Percentiles rank a stretch among this genome's conserved stretches.
phyloP scores from a whole-genome alignment of 192 early-diverging fungal species.

The Geranomyces michiganensis region DNA sequence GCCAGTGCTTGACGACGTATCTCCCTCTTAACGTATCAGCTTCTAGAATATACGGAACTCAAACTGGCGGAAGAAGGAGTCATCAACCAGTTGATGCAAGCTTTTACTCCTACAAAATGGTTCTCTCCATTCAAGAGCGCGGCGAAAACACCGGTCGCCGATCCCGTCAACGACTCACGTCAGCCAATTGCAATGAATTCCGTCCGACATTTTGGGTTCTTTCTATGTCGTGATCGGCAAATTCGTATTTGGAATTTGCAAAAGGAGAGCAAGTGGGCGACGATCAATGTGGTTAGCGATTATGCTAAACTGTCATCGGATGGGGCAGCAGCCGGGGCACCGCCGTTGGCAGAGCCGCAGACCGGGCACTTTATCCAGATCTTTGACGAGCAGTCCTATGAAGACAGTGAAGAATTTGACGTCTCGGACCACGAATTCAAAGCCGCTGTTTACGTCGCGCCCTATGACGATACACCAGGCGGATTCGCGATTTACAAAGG shows the following conservation, averaged over 20 bases:
- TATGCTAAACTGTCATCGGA: neutral
- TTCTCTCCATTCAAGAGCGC: constrained; percentile 25
- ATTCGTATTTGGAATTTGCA: constrained; percentile 32
- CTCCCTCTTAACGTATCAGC: neutral
- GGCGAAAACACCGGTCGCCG: neutral
- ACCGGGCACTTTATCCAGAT: constrained; percentile 23
- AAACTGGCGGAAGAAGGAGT: constrained; percentile 18
- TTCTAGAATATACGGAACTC: constrained; percentile 8
- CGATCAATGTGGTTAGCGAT: constrained; percentile 4
- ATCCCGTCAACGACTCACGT: neutral
- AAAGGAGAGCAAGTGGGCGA: constrained; percentile 18
- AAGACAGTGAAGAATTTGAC: constrained; percentile 13
- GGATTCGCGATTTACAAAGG: constrained; percentile 26
- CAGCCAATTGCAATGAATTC: constrained; percentile 37
- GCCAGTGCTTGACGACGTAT: neutral
- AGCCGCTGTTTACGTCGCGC: constrained; percentile 14
- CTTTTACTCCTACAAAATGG: constrained; percentile 17
- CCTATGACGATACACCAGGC: neutral
- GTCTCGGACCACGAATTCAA: constrained; percentile 14
- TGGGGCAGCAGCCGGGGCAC: neutral
- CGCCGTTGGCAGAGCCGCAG: neutral
- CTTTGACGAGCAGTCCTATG: constrained; percentile 13
- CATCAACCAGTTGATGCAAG: constrained; percentile 21
- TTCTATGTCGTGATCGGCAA: constrained; percentile 27
- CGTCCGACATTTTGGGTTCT: constrained; percentile 3